These are phyloP conservation scores for Betula pendula DNA, from an alignment of 306 rosid species.

Conservation along the genomic window DNA sequence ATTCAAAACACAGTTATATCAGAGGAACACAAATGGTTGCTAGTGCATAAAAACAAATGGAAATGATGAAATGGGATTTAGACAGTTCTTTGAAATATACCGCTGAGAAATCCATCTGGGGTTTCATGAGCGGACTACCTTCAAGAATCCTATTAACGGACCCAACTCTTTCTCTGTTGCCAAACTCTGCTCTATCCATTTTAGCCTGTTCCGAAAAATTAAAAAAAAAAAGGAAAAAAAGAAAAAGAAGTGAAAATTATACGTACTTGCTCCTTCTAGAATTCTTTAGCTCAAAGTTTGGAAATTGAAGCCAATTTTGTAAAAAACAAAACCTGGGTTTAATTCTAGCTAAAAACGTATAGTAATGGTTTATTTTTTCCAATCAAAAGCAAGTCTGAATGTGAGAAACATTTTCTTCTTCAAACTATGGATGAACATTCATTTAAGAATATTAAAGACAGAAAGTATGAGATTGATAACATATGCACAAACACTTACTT, in stretches of 20 bases:
- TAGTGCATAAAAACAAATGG: slow-evolving; percentile 3
- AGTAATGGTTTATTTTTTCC: neutral
- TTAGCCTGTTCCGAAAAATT: slow-evolving; percentile 29
- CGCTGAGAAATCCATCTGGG: slow-evolving; percentile 43
- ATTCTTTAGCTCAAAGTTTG: neutral
- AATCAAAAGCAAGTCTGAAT: neutral
- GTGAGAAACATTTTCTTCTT: neutral
- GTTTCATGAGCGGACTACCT: slow-evolving; percentile 38
- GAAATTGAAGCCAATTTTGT: neutral
- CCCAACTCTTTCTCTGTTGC: slow-evolving; percentile 48
- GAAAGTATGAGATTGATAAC: slow-evolving; percentile 2
- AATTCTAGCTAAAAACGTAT: neutral
- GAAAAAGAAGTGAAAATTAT: slow-evolving; percentile 8
- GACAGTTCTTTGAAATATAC: slow-evolving; percentile 35
- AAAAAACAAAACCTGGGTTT: neutral
- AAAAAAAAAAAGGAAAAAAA: neutral
- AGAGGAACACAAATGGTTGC: neutral
- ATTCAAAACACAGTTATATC: neutral
- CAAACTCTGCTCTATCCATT: slow-evolving; percentile 55
- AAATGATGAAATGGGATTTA: slow-evolving; percentile 17
- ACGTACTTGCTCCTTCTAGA: neutral
- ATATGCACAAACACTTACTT: slow-evolving; percentile 27
- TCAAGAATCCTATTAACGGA: slow-evolving; percentile 48
- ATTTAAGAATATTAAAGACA: slow-evolving; percentile 16
- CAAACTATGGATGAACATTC: neutral